phyloP scores from a whole-genome alignment of 306 rosid genomes.

The Corylus avellana region DNA sequence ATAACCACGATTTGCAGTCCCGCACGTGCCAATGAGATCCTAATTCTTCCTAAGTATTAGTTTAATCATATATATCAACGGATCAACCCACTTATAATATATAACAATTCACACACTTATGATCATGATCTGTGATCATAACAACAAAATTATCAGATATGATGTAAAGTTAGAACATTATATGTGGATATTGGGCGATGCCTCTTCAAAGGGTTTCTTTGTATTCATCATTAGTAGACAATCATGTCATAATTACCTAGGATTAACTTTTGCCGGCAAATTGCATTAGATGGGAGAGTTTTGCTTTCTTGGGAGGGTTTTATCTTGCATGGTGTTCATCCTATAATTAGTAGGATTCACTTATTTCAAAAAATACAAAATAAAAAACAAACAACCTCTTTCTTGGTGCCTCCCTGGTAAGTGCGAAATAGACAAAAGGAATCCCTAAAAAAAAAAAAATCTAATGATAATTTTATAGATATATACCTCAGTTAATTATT shows the following conservation, averaged over 20 bases:
- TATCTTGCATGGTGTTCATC: too few species aligned
- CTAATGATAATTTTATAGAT: too few species aligned
- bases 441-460: too few species aligned
- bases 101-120: too few species aligned
- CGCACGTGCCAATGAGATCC: neutral
- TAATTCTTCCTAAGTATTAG: neutral
- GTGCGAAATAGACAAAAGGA: too few species aligned
- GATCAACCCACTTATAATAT: neutral
- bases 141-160: neutral
- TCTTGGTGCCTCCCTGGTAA: too few species aligned
- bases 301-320: neutral
- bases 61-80: neutral
- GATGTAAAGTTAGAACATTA: neutral
- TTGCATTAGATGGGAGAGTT: neutral
- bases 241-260: neutral
- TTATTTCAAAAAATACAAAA: too few species aligned
- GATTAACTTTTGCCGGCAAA: neutral
- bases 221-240: neutral
- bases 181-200: neutral
- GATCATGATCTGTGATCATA: neutral
- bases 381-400: too few species aligned
- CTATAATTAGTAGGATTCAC: too few species aligned
- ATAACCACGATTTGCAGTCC: neutral
- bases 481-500: neutral
- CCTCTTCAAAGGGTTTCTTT: neutral